Evolutionary conservation across 805 yeast species (phyloP).

Genomic region (Yarrowia divulgata): DNA sequence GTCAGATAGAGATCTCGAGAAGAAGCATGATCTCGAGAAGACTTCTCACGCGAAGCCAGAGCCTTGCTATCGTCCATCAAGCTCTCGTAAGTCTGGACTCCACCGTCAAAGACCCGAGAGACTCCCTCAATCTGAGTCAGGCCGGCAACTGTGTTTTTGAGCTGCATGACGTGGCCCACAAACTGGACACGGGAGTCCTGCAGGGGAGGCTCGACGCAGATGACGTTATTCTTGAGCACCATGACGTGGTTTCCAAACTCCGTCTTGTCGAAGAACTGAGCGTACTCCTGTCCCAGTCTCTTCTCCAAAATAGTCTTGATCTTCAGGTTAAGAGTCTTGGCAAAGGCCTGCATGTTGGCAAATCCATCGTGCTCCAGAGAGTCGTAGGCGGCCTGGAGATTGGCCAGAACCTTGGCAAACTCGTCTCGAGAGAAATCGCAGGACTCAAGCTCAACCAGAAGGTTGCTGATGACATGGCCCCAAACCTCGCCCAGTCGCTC

Average conservation of each 20-base stretch:
- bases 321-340: conserved; percentile 18
- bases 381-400: conserved; percentile 22
- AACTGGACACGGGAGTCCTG: conserved; percentile 30
- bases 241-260: conserved; percentile 16
- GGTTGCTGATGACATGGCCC: conserved; percentile 42
- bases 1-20: conserved; percentile 17
- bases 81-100: conserved; percentile 15
- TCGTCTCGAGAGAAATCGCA: conserved; percentile 46
- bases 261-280: conserved; percentile 25
- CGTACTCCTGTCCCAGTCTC: conserved; percentile 12
- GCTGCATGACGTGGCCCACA: not conserved
- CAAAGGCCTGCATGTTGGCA: conserved; percentile 31
- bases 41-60: conserved; percentile 6
- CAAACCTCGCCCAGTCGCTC: conserved; percentile 48
- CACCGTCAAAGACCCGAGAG: conserved; percentile 21
- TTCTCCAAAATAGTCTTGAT: conserved; percentile 17
- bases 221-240: conserved; percentile 32
- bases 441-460: conserved; percentile 46
- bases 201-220: conserved; percentile 33
- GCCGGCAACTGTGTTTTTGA: conserved; percentile 4
- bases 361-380: conserved; percentile 25
- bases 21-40: conserved; percentile 3
- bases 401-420: conserved; percentile 42
- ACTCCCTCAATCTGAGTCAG: conserved; percentile 32
- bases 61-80: conserved; percentile 14